A percentile compares a stretch with the other conserved stretches of the same genome.
These are phyloP conservation scores for Nyctanthes arbortristis DNA, from an alignment of 257 asterid genomes.

Conservation along the genomic window DNA sequence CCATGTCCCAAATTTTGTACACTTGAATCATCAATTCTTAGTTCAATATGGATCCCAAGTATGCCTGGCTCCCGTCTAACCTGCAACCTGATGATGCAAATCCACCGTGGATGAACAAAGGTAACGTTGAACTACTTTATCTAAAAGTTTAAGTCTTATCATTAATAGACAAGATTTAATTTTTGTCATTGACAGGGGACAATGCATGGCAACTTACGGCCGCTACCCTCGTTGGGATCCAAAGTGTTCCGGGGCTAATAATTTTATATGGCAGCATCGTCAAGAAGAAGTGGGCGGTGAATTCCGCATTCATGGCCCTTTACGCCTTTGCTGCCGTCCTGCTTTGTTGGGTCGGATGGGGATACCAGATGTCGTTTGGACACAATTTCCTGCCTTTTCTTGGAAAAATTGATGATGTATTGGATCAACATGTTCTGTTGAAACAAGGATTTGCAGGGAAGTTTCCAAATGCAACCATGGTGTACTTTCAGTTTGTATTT, in stretches of 20 bases:
- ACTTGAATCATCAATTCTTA: neutral
- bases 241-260: conserved; percentile 65
- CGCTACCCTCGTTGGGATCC: conserved; percentile 76
- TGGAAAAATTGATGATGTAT: conserved; percentile 48
- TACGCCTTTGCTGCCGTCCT: conserved; percentile 78
- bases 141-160: neutral
- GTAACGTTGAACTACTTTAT: neutral
- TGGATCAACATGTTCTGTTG: conserved; percentile 50
- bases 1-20: neutral
- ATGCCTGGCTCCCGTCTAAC: conserved; percentile 43
- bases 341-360: conserved; percentile 87
- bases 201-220: conserved; percentile 83
- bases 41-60: conserved; percentile 14
- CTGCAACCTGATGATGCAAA: conserved; percentile 37
- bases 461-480: conserved; percentile 69
- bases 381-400: conserved; percentile 44
- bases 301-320: conserved; percentile 83
- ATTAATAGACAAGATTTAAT: neutral
- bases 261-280: conserved; percentile 80
- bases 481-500: conserved; percentile 78
- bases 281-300: conserved; percentile 86
- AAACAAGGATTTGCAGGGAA: conserved; percentile 34
- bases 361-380: conserved; percentile 69
- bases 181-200: conserved; percentile 26
- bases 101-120: conserved; percentile 73